Percentiles rank a stretch among this genome's conserved stretches.
Evolutionary conservation across 352 stramenopile genomes (phyloP).

Genomic region (Phytopythium mirpurense): DNA sequence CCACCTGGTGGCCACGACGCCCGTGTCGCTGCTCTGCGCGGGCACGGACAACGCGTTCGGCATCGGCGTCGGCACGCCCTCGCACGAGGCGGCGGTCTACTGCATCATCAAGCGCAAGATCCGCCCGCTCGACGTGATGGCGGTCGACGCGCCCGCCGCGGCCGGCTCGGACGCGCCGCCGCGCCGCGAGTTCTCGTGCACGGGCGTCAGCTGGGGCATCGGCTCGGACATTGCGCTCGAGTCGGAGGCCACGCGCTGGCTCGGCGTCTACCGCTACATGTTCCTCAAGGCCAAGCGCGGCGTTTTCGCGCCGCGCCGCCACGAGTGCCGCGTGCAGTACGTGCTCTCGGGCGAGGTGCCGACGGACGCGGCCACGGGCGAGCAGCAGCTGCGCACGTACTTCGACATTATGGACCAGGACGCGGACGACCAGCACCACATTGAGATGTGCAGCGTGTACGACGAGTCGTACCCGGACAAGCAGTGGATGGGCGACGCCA

Average conservation of each 20-base stretch:
- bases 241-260: constrained; percentile 62
- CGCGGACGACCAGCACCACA: constrained; percentile 59
- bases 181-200: constrained; percentile 67
- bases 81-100: constrained; percentile 59
- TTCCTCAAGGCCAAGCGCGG: constrained; percentile 71
- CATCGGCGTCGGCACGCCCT: constrained; percentile 60
- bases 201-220: constrained; percentile 69
- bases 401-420: constrained; percentile 62
- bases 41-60: constrained; percentile 80
- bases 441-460: constrained; percentile 76
- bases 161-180: constrained; percentile 25
- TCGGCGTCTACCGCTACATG: constrained; percentile 67
- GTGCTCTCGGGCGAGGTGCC: constrained; percentile 53
- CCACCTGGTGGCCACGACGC: constrained; percentile 62
- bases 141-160: constrained; percentile 38
- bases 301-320: constrained; percentile 39
- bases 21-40: constrained; percentile 61
- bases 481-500: constrained; percentile 55
- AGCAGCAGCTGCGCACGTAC: constrained; percentile 64
- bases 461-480: constrained; percentile 44
- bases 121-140: constrained; percentile 62
- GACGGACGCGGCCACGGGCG: constrained; percentile 33
- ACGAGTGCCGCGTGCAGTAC: constrained; percentile 66
- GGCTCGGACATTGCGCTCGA: constrained; percentile 70
- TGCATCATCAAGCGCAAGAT: constrained; percentile 84